Evolutionary conservation across 352 stramenopile genomes (phyloP), one percentile per base, ranked within the genome.

Genomic region (Lagenidium sp.): DNA sequence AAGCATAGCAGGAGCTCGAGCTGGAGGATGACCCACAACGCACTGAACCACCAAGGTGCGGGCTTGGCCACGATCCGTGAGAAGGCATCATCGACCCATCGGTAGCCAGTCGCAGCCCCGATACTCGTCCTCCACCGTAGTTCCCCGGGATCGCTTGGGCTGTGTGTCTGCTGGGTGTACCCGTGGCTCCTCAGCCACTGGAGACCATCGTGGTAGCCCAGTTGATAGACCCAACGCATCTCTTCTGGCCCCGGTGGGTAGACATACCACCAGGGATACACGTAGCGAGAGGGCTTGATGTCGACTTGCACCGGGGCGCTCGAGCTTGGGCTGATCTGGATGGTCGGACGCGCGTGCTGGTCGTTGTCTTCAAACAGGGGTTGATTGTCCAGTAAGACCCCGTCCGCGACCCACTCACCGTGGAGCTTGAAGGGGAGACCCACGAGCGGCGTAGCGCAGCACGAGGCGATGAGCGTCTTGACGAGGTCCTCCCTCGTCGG

Each of bases 271-370:
- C 65, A 75, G 19, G 68, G 41, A 10, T 71, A 71, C 20, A 86
- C 60, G 38, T 84, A 84, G 10, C 65, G 57, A 6, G 68, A 82
- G 19, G 74, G 74, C 8, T 65, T 64, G 45, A 86, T 84, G 53
- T 86, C 68, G 30, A 63, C 70, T 10, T 37, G 35, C 18, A 2
- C 6, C n/a, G n/a, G n/a, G 12, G 63, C 53, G 34, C 62, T 65
- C 21, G 60, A 24, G 19, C 59, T 67, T 2, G 63, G 55, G 15
- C 47, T 65, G 10, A 74, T 46, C 2, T 46, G 63, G 29, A 52
- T 58, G 28, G 57, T 80, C 8, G 8, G 23, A 16, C 12, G 12
- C 5, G 19, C 42, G 4, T 10, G 13, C 18, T 45, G 12, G 2
- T 48, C 57, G 21, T 68, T 26, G 18, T 46, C 53, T 0, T 57